These are phyloP conservation scores for Forsythia suspensa DNA, from an alignment of 257 asterid genomes.

Conservation along the genomic window DNA sequence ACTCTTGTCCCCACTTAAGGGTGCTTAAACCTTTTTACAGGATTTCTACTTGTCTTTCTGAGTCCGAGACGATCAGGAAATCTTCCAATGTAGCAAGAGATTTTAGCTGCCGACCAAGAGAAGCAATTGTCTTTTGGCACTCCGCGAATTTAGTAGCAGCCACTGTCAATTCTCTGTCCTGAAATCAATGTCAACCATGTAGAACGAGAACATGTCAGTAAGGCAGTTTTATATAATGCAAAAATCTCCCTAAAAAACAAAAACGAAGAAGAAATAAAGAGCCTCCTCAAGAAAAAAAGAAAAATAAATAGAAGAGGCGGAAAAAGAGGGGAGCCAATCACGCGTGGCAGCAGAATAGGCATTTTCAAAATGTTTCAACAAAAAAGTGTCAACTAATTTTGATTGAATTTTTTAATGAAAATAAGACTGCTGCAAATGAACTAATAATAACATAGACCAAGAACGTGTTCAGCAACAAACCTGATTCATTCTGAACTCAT, in stretches of 20 bases:
- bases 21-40: background rate
- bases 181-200: slow-evolving; percentile 18
- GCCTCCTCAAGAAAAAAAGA: too few species aligned
- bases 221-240: background rate
- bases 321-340: too few species aligned
- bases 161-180: slow-evolving; percentile 69
- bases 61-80: slow-evolving; percentile 43
- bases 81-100: slow-evolving; percentile 72
- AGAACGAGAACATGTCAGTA: background rate
- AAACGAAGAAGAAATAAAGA: too few species aligned
- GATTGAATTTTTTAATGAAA: too few species aligned
- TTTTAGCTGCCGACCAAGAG: slow-evolving; percentile 72
- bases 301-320: too few species aligned
- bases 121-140: slow-evolving; percentile 86
- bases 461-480: slow-evolving; percentile 32
- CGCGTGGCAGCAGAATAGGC: too few species aligned
- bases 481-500: slow-evolving; percentile 64
- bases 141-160: slow-evolving; percentile 74
- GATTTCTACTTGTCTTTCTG: slow-evolving; percentile 6
- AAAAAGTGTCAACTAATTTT: too few species aligned
- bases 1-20: too few species aligned
- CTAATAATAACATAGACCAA: background rate
- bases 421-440: background rate
- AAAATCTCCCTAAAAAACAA: too few species aligned
- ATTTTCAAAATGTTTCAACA: too few species aligned